A percentile compares a stretch with the other conserved stretches of the same genome.
These are phyloP conservation scores for Pestalotiopsis sp. DNA, from an alignment of 2,329 filamentous ascomycete genomes.

Conservation along the genomic window DNA sequence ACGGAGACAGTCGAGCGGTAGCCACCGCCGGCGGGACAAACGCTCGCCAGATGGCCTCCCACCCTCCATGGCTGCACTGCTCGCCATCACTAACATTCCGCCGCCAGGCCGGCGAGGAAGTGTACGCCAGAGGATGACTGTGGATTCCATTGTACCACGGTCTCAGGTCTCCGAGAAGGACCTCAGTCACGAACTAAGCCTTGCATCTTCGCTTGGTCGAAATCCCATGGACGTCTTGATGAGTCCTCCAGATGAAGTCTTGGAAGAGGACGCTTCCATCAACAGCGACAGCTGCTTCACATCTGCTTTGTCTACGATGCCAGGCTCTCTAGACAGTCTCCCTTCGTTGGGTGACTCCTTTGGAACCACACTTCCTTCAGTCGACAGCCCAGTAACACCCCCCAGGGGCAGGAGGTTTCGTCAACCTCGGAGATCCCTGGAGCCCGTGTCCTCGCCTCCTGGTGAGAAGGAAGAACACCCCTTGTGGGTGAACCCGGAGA, in stretches of 20 bases:
- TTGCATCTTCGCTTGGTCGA: constrained; percentile 45
- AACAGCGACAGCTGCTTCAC: constrained; percentile 54
- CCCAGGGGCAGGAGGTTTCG: constrained; percentile 43
- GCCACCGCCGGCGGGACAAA: constrained; percentile 37
- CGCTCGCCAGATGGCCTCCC: constrained; percentile 58
- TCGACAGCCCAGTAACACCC: constrained; percentile 47
- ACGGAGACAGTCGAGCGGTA: constrained; percentile 33
- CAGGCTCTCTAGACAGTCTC: constrained; percentile 62
- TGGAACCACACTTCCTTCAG: constrained; percentile 48
- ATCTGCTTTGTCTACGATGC: constrained; percentile 55
- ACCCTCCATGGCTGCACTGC: constrained; percentile 60
- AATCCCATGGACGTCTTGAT: constrained; percentile 62
- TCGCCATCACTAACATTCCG: constrained; percentile 65
- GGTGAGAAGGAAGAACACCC: constrained; percentile 49
- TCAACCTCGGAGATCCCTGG: constrained; percentile 50
- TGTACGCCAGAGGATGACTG: constrained; percentile 45
- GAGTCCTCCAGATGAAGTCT: constrained; percentile 59
- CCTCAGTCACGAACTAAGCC: constrained; percentile 43
- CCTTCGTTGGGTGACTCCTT: constrained; percentile 61
- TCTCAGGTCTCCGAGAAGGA: constrained; percentile 61
- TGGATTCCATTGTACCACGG: constrained; percentile 57
- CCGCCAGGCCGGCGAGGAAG: constrained; percentile 41
- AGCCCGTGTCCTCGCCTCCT: constrained; percentile 57
- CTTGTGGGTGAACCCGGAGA: constrained; percentile 47
- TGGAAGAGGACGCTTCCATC: constrained; percentile 47